Evolutionary conservation across 169 alveolate genomes (phyloP), one percentile per base, ranked within the genome.

Genomic region (Fabrea salina): DNA sequence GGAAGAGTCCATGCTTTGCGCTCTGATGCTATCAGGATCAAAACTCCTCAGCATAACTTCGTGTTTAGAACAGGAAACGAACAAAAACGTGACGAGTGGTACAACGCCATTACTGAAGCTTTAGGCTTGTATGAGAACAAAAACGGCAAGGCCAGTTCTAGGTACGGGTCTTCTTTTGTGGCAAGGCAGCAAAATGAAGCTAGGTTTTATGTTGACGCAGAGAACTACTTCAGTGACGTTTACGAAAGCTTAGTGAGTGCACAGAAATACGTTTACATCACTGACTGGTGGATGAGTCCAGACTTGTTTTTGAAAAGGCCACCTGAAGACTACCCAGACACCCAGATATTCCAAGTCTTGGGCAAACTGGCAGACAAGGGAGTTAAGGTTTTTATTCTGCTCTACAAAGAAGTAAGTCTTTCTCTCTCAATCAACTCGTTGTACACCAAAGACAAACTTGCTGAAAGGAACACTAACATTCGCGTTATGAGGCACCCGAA

Each of bases 401-500:
- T 86, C 13, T 90, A 75, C 70, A 82, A 86, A 71, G 95, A 90
- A 76, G 81, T 86, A 13, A 80, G 74, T 41, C 57, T 87, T 35
- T 91, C 94, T 5, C 80, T 89, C 32, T 67, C 79, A 13, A 78
- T 81, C 16, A 80, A 88, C 51, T 82, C 91, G 30, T 32, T 44
- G 5, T 58, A 82, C 79, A 71, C 91, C 6, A 84, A 92, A 70
- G 50, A 71, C 0, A 40, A 51, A 27, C 66, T 92, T 22, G 79
- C 43, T 49, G 40, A 70, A 1, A 53, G 81, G 13, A 82, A 78
- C 75, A 84, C 61, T 13, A 93, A 93, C 80, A 89, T 93, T 0
- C 67, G 80, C 58, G 87, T 93, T 4, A 47, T 88, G 6, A 53
- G 96, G 16, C 95, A 93, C 82, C 94, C 97, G 13, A 68, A 70